Evolutionary conservation across 2,329 filamentous ascomycete species (phyloP).

Genomic region (Bipolaris zeicola): DNA sequence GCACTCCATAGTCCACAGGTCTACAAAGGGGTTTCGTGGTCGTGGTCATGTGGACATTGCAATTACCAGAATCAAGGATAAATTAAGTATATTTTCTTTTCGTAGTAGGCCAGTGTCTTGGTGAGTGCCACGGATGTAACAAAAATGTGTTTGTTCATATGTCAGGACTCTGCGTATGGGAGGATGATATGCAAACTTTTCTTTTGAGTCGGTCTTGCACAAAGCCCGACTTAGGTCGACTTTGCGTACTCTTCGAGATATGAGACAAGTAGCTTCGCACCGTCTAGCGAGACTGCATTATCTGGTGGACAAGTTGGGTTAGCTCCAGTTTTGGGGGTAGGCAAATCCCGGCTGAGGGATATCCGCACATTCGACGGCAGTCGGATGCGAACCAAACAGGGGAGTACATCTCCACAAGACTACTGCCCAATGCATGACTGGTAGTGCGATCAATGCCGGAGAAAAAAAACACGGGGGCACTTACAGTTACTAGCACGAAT

Average conservation of each 20-base stretch:
- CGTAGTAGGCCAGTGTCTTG: slow-evolving; percentile 30
- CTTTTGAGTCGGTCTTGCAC: slow-evolving; percentile 25
- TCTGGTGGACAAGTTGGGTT: slow-evolving; percentile 50
- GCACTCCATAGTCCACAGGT: slow-evolving; percentile 17
- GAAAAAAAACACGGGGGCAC: slow-evolving; percentile 25
- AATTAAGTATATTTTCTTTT: slow-evolving; percentile 19
- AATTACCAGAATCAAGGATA: slow-evolving; percentile 13
- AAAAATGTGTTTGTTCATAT: slow-evolving; percentile 1
- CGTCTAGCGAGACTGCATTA: slow-evolving; percentile 76
- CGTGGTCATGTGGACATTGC: slow-evolving; percentile 9
- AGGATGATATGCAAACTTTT: background rate
- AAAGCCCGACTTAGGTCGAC: slow-evolving; percentile 26
- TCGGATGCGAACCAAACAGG: slow-evolving; percentile 8
- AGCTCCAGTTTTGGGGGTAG: slow-evolving; percentile 18
- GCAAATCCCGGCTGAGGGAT: slow-evolving; percentile 7
- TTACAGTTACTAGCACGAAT: slow-evolving; percentile 80
- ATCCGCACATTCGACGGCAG: background rate
- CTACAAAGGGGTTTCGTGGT: slow-evolving; percentile 17
- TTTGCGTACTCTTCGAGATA: slow-evolving; percentile 67
- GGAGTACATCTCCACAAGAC: slow-evolving; percentile 18
- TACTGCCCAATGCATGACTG: slow-evolving; percentile 8
- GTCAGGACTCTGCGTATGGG: background rate
- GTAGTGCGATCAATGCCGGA: slow-evolving; percentile 9
- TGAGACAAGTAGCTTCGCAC: slow-evolving; percentile 68
- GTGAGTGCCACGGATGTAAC: slow-evolving; percentile 27